Evolutionary conservation across 352 stramenopile species (phyloP).

Genomic region (Pythium sukuiense): DNA sequence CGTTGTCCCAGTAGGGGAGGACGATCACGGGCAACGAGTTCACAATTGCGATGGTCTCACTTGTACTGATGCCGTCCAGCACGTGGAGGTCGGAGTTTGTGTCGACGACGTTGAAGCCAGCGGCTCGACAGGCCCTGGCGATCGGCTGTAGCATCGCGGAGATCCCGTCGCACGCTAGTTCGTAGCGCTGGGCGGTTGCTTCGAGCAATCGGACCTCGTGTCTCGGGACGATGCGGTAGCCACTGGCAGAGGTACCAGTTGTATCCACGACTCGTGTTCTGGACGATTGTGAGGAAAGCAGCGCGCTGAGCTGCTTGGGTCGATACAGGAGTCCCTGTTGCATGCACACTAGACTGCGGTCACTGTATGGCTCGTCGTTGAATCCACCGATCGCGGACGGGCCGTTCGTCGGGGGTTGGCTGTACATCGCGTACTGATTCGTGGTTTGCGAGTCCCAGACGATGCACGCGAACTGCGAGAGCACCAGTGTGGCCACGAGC

Average conservation of each 20-base stretch:
- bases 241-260: slow-evolving; percentile 4
- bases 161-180: slow-evolving; percentile 10
- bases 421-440: slow-evolving; percentile 22
- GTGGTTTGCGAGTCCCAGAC: slow-evolving; percentile 38
- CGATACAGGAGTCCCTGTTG: slow-evolving; percentile 38
- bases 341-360: slow-evolving; percentile 47
- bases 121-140: not conserved
- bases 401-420: slow-evolving; percentile 19
- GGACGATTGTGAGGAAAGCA: slow-evolving; percentile 17
- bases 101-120: slow-evolving; percentile 21
- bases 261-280: slow-evolving; percentile 7
- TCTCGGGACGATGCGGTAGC: slow-evolving; percentile 19
- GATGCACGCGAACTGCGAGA: slow-evolving; percentile 23
- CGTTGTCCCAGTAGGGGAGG: slow-evolving; percentile 51
- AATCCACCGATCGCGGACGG: slow-evolving; percentile 16
- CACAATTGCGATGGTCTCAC: slow-evolving; percentile 27
- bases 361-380: slow-evolving; percentile 54
- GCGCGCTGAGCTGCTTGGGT: slow-evolving; percentile 37
- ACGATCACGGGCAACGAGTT: slow-evolving; percentile 43
- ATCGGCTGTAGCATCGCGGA: slow-evolving; percentile 3
- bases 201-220: slow-evolving; percentile 9
- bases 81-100: slow-evolving; percentile 5
- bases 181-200: slow-evolving; percentile 7
- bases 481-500: slow-evolving; percentile 13
- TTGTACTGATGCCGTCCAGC: slow-evolving; percentile 13